Conservation (phyloP, 495 filamentous ascomycete genomes). For the Tuber aestivum region DNA sequence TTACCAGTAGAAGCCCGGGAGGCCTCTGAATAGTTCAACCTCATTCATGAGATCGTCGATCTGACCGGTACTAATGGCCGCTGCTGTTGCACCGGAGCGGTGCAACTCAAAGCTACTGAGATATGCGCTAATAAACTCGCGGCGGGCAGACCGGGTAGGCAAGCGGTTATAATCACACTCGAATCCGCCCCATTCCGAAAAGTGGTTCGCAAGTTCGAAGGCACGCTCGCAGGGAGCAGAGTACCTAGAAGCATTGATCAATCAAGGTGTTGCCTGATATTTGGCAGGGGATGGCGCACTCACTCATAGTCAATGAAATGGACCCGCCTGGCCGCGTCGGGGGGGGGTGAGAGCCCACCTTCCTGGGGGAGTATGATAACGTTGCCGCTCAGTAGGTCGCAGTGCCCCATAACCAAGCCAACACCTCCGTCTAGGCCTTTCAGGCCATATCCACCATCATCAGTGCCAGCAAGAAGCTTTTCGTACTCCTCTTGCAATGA, state of each 20-base stretch:
- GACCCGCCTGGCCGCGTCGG: conserved; percentile 48
- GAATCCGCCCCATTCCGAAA: conserved; percentile 96
- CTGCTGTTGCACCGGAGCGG: conserved; percentile 44
- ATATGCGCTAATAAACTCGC: conserved; percentile 79
- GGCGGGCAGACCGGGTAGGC: conserved; percentile 69
- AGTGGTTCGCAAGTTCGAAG: conserved; percentile 99
- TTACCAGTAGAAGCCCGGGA: conserved; percentile 80
- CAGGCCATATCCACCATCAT: conserved; percentile 45
- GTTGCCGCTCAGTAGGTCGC: conserved; percentile 90
- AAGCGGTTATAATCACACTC: conserved; percentile 84
- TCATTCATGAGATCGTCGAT: conserved; percentile 62
- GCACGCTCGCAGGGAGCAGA: conserved; percentile 88
- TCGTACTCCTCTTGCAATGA: conserved; percentile 69
- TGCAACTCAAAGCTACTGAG: conserved; percentile 56
- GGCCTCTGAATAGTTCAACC: conserved; percentile 79
- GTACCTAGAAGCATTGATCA: conserved; percentile 47
- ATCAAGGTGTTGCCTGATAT: not conserved
- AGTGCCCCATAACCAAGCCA: conserved; percentile 79
- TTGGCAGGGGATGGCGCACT: conserved; percentile 14
- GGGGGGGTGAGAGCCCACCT: not conserved
- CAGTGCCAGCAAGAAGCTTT: conserved; percentile 49
- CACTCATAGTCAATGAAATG: conserved; percentile 94
- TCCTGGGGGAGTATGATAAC: conserved; percentile 70
- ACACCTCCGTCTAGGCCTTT: conserved; percentile 41
- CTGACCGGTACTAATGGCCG: conserved; percentile 55